A percentile compares a stretch with the other conserved stretches of the same genome.
Conservation (phyloP, 148 eudicot genomes). For the Chenopodium quinoa region DNA sequence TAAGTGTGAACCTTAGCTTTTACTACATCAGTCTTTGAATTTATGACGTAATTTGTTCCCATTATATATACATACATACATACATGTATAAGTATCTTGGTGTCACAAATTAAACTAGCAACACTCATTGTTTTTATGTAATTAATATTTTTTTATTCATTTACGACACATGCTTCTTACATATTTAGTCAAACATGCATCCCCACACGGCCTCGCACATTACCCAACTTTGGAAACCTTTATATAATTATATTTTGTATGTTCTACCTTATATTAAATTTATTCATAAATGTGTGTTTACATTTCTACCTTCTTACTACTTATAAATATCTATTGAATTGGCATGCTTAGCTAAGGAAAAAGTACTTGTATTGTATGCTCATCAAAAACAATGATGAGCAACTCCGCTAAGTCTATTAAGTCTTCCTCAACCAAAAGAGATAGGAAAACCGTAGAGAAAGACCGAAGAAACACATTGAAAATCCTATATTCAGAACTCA, state of each 20-base stretch:
- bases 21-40: too few relatives aligned
- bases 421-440: slow-evolving; percentile 28
- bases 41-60: too few relatives aligned
- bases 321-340: not conserved
- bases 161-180: not conserved
- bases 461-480: slow-evolving; percentile 49
- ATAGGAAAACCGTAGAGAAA: slow-evolving; percentile 49
- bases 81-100: too few relatives aligned
- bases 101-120: too few relatives aligned
- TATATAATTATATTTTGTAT: too few relatives aligned
- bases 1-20: too few relatives aligned
- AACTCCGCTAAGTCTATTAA: slow-evolving; percentile 1
- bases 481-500: slow-evolving; percentile 40
- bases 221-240: not conserved
- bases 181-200: not conserved
- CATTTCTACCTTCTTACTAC: not conserved
- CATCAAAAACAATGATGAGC: not conserved
- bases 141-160: too few relatives aligned
- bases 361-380: too few relatives aligned
- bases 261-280: too few relatives aligned
- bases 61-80: too few relatives aligned
- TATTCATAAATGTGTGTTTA: too few relatives aligned
- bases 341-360: too few relatives aligned
- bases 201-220: not conserved
- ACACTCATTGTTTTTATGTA: not conserved